phyloP scores from a whole-genome alignment of 164 flowering plant genomes.

The Annona cherimola region DNA sequence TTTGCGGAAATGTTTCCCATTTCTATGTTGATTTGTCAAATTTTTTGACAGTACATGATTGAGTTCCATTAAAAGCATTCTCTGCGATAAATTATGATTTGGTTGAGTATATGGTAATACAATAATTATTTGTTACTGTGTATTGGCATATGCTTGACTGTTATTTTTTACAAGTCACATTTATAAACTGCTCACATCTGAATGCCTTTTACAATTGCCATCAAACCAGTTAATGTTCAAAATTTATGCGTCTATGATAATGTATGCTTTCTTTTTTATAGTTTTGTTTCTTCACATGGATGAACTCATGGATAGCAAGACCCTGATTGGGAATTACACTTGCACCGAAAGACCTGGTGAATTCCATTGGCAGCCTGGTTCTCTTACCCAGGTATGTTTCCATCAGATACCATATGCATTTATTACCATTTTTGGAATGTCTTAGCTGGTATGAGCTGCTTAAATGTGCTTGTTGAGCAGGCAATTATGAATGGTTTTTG shows the following conservation, averaged over 20 bases:
- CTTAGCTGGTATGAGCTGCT: neutral
- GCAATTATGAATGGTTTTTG: slow-evolving; percentile 76
- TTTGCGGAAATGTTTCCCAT: too few species aligned
- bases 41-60: too few species aligned
- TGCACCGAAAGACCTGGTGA: slow-evolving; percentile 93
- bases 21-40: too few species aligned
- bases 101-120: too few species aligned
- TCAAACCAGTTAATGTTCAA: neutral
- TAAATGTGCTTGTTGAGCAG: slow-evolving; percentile 23
- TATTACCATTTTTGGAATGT: neutral
- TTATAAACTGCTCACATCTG: too few species aligned
- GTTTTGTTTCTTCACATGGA: slow-evolving; percentile 91
- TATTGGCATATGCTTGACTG: too few species aligned
- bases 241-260: too few species aligned
- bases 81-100: too few species aligned
- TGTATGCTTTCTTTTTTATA: neutral
- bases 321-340: slow-evolving; percentile 77
- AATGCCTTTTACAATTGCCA: neutral
- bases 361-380: slow-evolving; percentile 97
- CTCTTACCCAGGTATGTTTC: slow-evolving; percentile 79
- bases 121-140: too few species aligned
- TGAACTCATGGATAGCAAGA: slow-evolving; percentile 91
- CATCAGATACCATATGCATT: neutral
- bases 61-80: too few species aligned
- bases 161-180: too few species aligned